phyloP scores from a whole-genome alignment of 768 basidiomycete genomes.

The Galerina sulciceps region DNA sequence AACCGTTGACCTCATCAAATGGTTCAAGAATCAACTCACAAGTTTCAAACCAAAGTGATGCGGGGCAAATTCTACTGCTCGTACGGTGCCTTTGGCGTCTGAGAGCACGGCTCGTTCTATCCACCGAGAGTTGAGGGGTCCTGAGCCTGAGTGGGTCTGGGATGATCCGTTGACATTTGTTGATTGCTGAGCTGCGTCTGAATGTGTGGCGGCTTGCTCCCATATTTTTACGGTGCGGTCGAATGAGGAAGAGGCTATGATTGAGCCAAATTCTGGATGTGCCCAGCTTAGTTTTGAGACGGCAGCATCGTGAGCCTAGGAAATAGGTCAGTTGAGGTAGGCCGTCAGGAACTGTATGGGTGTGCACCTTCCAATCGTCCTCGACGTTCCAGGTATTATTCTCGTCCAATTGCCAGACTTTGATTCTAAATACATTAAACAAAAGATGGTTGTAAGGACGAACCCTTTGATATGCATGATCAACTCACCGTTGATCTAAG shows the following conservation, averaged over 20 bases:
- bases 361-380: slow-evolving; percentile 88
- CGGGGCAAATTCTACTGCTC: slow-evolving; percentile 87
- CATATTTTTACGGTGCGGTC: slow-evolving; percentile 94
- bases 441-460: slow-evolving; percentile 16
- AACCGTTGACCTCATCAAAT: not conserved
- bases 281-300: slow-evolving; percentile 87
- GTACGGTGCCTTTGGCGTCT: slow-evolving; percentile 86
- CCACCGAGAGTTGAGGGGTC: slow-evolving; percentile 59
- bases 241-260: slow-evolving; percentile 87
- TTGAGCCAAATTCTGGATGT: slow-evolving; percentile 88
- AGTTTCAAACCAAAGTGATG: slow-evolving; percentile 88
- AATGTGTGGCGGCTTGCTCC: slow-evolving; percentile 61
- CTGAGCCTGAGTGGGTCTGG: slow-evolving; percentile 14
- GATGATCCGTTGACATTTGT: slow-evolving; percentile 26
- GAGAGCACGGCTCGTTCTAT: slow-evolving; percentile 72
- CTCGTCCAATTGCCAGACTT: slow-evolving; percentile 84
- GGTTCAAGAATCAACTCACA: slow-evolving; percentile 46
- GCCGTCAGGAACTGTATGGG: not conserved
- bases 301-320: slow-evolving; percentile 92
- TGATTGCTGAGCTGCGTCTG: slow-evolving; percentile 31
- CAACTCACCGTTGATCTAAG: slow-evolving; percentile 74
- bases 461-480: not conserved
- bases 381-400: slow-evolving; percentile 78
- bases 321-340: not conserved
- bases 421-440: slow-evolving; percentile 58